Conservation (phyloP, 257 asterid genomes). For the Phtheirospermum japonicum region DNA sequence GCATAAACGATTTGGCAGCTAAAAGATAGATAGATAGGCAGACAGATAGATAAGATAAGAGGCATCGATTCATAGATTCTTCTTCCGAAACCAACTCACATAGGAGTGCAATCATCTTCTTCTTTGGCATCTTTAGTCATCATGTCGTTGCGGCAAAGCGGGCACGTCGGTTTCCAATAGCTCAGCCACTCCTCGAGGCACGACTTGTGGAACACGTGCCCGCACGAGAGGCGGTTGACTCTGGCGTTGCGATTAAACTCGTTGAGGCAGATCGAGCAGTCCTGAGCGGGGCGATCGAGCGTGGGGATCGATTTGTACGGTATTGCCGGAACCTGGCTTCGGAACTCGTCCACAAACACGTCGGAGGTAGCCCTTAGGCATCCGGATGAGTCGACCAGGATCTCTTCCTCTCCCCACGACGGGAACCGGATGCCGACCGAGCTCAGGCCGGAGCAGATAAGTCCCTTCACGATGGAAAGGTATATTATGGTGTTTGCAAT, state of each 20-base stretch:
- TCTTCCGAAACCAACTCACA: too few species aligned
- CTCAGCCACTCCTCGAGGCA: conserved; percentile 88
- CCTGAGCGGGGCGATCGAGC: conserved; percentile 35
- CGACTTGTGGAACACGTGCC: conserved; percentile 72
- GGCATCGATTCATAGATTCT: too few species aligned
- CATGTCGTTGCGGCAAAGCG: conserved; percentile 79
- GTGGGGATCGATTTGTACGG: conserved; percentile 49
- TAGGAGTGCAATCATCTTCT: conserved; percentile 54
- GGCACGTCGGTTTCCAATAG: conserved; percentile 81
- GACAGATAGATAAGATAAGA: too few species aligned
- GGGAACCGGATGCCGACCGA: conserved; percentile 64
- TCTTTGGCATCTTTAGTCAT: conserved; percentile 63
- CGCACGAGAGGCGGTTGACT: conserved; percentile 69
- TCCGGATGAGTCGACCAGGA: conserved; percentile 43
- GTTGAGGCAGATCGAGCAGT: conserved; percentile 74
- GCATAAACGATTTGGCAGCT: too few species aligned
- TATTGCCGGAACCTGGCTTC: conserved; percentile 54
- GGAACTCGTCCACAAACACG: conserved; percentile 73
- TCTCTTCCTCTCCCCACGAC: conserved; percentile 65
- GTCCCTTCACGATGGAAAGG: conserved; percentile 68
- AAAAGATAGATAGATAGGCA: too few species aligned
- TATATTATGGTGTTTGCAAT: conserved; percentile 82
- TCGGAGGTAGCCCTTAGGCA: conserved; percentile 58
- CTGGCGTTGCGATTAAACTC: conserved; percentile 64
- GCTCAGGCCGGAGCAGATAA: conserved; percentile 63